phyloP scores from a whole-genome alignment of 306 rosid species.

The Fragaria nilgerrensis region DNA sequence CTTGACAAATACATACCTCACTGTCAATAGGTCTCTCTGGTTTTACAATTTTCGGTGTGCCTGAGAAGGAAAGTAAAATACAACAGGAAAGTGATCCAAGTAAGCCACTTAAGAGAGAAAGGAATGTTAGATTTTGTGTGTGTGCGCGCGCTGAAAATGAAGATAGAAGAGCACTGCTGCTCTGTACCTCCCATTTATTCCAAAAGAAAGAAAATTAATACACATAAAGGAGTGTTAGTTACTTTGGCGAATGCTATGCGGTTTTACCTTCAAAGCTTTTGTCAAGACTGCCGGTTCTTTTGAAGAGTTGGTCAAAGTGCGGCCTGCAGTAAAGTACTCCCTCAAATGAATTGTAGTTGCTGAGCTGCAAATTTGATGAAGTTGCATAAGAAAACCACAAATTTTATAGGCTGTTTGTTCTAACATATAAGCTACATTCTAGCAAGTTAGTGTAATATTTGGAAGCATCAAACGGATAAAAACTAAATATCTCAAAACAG shows the following conservation, averaged over 20 bases:
- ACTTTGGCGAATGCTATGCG: conserved; percentile 12
- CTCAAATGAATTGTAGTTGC: conserved; percentile 98
- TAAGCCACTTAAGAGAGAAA: conserved; percentile 14
- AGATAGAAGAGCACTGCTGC: no score
- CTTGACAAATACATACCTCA: conserved; percentile 53
- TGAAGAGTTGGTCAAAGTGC: conserved; percentile 89
- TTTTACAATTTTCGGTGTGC: conserved; percentile 86
- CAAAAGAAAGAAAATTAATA: no score
- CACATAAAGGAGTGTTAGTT: background rate
- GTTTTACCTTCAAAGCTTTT: conserved; percentile 91
- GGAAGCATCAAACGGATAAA: background rate
- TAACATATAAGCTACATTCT: no score
- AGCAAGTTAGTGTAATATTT: background rate
- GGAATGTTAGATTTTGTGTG: background rate
- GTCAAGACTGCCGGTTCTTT: conserved; percentile 98
- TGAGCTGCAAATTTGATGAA: conserved; percentile 59
- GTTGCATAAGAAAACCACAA: background rate
- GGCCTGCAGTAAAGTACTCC: conserved; percentile 97
- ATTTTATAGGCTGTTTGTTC: background rate
- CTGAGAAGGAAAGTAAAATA: conserved; percentile 28
- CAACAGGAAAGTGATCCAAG: conserved; percentile 13
- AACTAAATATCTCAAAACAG: background rate
- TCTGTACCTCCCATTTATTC: no score
- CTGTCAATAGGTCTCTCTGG: conserved; percentile 65
- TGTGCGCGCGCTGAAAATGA: no score